These are phyloP conservation scores for Zygnema cylindricum DNA, from an alignment of 139 green algal species.

Conservation along the genomic window DNA sequence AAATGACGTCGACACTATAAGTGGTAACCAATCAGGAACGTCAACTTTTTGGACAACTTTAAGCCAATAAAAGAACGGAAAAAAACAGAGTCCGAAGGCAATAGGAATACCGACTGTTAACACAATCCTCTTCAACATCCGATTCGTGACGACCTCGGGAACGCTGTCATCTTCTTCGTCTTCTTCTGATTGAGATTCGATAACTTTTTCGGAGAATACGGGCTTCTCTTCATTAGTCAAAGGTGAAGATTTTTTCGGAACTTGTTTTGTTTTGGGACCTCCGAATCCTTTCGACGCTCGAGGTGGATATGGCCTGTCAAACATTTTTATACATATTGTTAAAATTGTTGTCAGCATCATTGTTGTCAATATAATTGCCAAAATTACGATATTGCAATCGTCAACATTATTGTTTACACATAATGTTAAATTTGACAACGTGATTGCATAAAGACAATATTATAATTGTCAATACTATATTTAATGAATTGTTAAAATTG, in stretches of 20 bases:
- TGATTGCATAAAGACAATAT: no score
- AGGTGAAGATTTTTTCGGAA: neutral
- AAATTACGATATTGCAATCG: no score
- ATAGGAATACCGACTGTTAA: conserved; percentile 56
- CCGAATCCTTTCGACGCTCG: neutral
- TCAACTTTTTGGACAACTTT: conserved; percentile 64
- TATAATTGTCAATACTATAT: no score
- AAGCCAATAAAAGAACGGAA: conserved; percentile 63
- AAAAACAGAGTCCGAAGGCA: conserved; percentile 55
- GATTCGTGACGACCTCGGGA: conserved; percentile 61
- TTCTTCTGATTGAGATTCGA: no score
- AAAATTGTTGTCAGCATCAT: no score
- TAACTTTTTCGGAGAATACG: neutral
- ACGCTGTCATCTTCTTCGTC: conserved; percentile 51
- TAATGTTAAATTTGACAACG: no score
- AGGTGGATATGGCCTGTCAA: neutral
- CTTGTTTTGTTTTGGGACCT: neutral
- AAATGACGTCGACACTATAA: conserved; percentile 31
- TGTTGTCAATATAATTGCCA: no score
- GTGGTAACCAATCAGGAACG: conserved; percentile 55
- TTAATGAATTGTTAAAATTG: no score
- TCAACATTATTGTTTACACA: no score
- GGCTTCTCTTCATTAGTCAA: neutral
- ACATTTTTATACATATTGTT: no score
- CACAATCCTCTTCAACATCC: conserved; percentile 52